Conservation (phyloP, 2,329 filamentous ascomycete genomes). For the Aureobasidium sp. region DNA sequence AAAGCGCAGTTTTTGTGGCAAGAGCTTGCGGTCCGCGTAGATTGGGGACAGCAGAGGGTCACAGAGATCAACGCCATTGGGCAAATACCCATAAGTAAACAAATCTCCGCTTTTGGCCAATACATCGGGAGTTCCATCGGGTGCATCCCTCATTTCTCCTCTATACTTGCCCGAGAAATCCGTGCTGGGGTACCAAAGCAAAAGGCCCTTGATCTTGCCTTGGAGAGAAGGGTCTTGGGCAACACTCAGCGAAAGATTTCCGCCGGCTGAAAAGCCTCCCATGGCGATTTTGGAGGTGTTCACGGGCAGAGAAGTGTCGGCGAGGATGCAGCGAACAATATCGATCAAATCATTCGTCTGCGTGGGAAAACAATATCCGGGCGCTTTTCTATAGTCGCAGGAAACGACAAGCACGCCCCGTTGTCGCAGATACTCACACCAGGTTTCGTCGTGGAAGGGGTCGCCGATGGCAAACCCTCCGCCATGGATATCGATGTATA, state of each 20-base stretch:
- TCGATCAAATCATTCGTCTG: not conserved
- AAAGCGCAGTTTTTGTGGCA: not conserved
- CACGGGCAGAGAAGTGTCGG: not conserved
- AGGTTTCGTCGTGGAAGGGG: not conserved
- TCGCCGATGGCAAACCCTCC: slow-evolving; percentile 3
- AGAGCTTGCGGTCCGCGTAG: not conserved
- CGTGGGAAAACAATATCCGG: not conserved
- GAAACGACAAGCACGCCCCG: not conserved
- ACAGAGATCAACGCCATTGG: not conserved
- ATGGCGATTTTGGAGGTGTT: not conserved
- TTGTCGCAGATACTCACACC: not conserved
- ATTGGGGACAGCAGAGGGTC: not conserved
- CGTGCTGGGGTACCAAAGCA: slow-evolving; percentile 1
- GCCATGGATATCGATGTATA: slow-evolving; percentile 14
- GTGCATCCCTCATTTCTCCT: not conserved
- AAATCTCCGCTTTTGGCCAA: not conserved
- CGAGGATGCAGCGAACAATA: not conserved
- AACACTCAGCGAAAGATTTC: not conserved
- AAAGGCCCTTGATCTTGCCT: not conserved
- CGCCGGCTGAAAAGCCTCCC: slow-evolving; percentile 9
- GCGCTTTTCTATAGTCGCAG: not conserved
- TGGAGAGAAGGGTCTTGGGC: not conserved
- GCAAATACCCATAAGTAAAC: slow-evolving; percentile 7
- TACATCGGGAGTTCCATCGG: not conserved
- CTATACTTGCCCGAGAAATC: not conserved